Percentiles rank a stretch among this genome's conserved stretches.
These are phyloP conservation scores for Fusarium torreyae DNA, from an alignment of 2,329 filamentous ascomycete genomes.

Conservation along the genomic window DNA sequence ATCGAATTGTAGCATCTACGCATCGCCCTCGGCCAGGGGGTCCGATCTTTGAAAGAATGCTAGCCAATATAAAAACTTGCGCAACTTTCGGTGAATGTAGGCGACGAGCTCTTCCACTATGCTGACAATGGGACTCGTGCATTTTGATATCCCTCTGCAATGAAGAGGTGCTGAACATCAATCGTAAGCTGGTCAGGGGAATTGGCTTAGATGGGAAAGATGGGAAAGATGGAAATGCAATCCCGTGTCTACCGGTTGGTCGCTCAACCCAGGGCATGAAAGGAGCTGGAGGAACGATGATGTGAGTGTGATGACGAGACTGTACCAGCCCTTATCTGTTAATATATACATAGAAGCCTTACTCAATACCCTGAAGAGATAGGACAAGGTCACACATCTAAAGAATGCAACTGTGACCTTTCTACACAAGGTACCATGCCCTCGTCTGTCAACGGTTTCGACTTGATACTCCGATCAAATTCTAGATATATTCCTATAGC, in stretches of 20 bases:
- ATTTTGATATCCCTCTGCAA: background rate
- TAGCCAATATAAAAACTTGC: background rate
- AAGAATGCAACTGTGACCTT: background rate
- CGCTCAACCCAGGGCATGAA: background rate
- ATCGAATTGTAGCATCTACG: background rate
- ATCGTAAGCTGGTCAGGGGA: background rate
- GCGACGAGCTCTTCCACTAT: background rate
- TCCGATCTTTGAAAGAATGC: background rate
- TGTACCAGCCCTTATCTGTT: background rate
- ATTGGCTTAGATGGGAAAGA: no score
- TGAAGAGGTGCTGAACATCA: background rate
- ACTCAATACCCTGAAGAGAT: background rate
- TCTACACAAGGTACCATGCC: background rate
- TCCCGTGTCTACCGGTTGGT: no score
- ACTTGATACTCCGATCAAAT: background rate
- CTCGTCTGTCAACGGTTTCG: background rate
- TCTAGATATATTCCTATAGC: background rate
- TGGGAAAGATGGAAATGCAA: no score
- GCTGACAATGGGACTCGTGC: background rate
- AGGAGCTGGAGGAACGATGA: slow-evolving; percentile 2
- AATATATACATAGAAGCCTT: background rate
- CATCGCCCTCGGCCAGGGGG: background rate
- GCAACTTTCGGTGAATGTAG: background rate
- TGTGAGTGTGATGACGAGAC: background rate
- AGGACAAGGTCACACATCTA: no score